Base-by-base conservation (phyloP, 148 eudicot species). In the Rhododendron kiyosumense region DNA sequence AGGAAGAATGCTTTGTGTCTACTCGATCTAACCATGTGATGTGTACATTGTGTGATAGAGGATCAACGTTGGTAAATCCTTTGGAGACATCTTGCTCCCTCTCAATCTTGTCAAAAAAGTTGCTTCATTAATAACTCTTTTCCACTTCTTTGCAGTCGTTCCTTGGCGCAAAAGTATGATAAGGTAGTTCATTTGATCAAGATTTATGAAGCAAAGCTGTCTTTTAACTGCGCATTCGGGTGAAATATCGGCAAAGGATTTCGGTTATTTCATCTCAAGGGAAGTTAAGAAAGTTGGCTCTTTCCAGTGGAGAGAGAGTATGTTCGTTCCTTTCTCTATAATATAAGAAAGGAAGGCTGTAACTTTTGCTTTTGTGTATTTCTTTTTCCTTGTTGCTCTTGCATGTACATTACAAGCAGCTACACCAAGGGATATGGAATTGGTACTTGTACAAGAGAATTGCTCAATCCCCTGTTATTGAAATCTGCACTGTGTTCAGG, bases 81-180 rank as follows among this genome's bases (percentile, higher is more conserved):
- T 48, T 13, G 34, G 9, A 30, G n/a, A 5, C 7, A 81, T 54
- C 48, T 7, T 77, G n/a, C 45, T 54, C 38, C 86, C 46, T 18
- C 36, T 36, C 80, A n/a, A 7, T 84, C 24, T 22, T 77, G 32
- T 76, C 46, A 0, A 79, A 43, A 41, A 61, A 18, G 36, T 30
- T 52, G 13, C 45, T 30, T 2, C 4, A 0, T 34, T 67, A 80
- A 81, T 24, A 15, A 81, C 71, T 36, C n/a, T 26, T 54, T 63
- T 63, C 32, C 38, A n/a, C 26, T 63, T 43, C 36, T 46, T 83
- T 78, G 81, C 88, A 87, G 88, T 59, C 88, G 7, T 83, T 86
- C 49, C 82, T 82, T 51, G 85, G 88, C 54, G 61, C 85, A 32
- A 76, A 76, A 82, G 32, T 61, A 77, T 46, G 85, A 86, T 77